Conservation (phyloP, 2,329 filamentous ascomycete species). For the Trematosphaeria pertusa region DNA sequence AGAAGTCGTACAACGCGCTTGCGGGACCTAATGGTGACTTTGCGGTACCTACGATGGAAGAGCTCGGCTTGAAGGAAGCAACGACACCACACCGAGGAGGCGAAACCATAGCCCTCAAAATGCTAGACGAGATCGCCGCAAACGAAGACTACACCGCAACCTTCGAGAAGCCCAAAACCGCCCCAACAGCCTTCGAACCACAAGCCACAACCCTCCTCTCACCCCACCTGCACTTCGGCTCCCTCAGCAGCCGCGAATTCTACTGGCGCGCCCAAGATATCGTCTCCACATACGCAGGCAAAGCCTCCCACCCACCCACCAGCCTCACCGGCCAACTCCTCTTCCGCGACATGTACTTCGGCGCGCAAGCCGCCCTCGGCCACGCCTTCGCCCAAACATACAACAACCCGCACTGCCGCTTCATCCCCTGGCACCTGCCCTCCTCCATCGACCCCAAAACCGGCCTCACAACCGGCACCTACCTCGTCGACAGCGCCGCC, state of each 20-base stretch:
- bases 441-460: constrained; percentile 60
- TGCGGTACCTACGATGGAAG: constrained; percentile 72
- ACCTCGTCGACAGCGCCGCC: constrained; percentile 67
- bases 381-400: constrained; percentile 68
- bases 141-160: constrained; percentile 73
- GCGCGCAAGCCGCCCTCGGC: constrained; percentile 73
- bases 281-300: constrained; percentile 64
- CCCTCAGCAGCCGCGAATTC: constrained; percentile 72
- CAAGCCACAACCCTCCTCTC: constrained; percentile 77
- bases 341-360: constrained; percentile 86
- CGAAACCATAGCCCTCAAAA: constrained; percentile 68
- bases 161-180: constrained; percentile 78
- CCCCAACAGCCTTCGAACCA: constrained; percentile 74
- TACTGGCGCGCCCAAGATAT: constrained; percentile 74
- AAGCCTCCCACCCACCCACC: constrained; percentile 65
- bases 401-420: constrained; percentile 71
- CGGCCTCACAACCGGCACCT: constrained; percentile 62
- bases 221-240: constrained; percentile 77
- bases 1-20: constrained; percentile 66
- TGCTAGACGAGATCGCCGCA: constrained; percentile 65
- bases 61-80: constrained; percentile 68
- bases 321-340: constrained; percentile 75
- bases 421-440: constrained; percentile 80
- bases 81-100: constrained; percentile 74
- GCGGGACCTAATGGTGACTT: constrained; percentile 74